Evolutionary conservation across 2,329 filamentous ascomycete genomes (phyloP), one percentile per base, ranked within the genome.

Genomic region (Coniella lustricola): DNA sequence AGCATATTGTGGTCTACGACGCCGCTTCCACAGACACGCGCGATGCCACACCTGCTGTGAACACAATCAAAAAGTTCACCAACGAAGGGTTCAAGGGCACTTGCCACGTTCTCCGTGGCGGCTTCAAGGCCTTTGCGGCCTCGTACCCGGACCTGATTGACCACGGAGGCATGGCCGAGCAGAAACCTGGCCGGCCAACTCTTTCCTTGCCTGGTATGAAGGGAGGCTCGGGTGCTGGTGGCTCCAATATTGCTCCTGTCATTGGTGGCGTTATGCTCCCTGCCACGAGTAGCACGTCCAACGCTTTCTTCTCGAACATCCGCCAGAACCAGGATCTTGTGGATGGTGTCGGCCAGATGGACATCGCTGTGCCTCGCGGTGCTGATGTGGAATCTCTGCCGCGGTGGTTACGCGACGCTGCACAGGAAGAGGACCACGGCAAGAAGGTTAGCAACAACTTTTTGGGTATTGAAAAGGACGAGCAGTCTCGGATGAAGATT

Each of bases 261-360:
- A 86, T 90, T 50, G 93, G 91, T 50, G 91, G 91, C 7, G 95
- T 95, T 54, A 79, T 81, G 51, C 81, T 97, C 63, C 93, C 93
- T 1, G 71, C 72, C 34, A 75, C 79, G 0, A 76, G 81, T 55
- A 82, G 81, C 51, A 79, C 81, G 1, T 76, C 82, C 0, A 95
- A 94, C 58, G 90, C 91, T 0, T 97, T 98, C 70, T 97, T 97
- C 64, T 82, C 83, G 53, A 97, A 96, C 55, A 97, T 98, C 58
- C 82, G 93, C 37, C 93, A 97, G 64, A 95, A 97, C 55, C 91
- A 94, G 80, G 93, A 97, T 61, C 73, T 98, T 16, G 85, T 94
- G 29, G 90, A 89, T 56, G 93, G 93, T 17, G 91, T 97, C 10
- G 93, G 93, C 0, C 90, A 95, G 58, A 81, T 83, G 59, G 76